phyloP scores from a whole-genome alignment of 805 yeast genomes.

The Priceomyces haplophilus region DNA sequence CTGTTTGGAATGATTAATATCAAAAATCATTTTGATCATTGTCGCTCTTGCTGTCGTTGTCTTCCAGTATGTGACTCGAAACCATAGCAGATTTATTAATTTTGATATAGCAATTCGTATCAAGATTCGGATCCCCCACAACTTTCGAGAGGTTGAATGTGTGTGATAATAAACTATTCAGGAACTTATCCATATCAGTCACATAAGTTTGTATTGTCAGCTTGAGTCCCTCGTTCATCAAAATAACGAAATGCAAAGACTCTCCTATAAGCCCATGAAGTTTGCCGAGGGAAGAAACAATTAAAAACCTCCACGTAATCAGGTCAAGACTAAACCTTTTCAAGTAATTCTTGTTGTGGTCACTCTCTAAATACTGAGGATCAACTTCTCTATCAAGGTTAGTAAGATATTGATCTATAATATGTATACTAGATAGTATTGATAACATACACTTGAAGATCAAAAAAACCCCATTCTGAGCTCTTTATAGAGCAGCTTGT shows the following conservation, averaged over 20 bases:
- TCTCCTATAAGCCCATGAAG: constrained; percentile 36
- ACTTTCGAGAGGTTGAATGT: constrained; percentile 26
- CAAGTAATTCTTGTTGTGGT: constrained; percentile 10
- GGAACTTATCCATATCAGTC: constrained; percentile 28
- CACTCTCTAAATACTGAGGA: constrained; percentile 11
- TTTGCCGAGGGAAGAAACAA: constrained; percentile 21
- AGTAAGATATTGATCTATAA: constrained; percentile 4
- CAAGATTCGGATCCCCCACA: constrained; percentile 18
- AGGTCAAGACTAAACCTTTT: constrained; percentile 20
- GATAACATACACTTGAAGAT: constrained; percentile 21
- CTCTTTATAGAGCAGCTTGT: constrained; percentile 1
- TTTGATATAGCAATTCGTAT: constrained; percentile 16
- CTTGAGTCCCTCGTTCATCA: constrained; percentile 14
- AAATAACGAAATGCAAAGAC: constrained; percentile 27
- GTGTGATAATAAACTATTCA: constrained; percentile 29
- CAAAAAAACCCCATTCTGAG: constrained; percentile 23
- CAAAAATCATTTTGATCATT: too few relatives aligned
- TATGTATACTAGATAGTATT: background rate
- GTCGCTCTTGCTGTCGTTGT: too few relatives aligned
- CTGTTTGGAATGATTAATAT: too few relatives aligned
- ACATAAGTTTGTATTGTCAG: constrained; percentile 26
- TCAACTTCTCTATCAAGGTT: constrained; percentile 13
- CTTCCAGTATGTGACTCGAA: constrained; percentile 21
- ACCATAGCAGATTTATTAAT: constrained; percentile 16
- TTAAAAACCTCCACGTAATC: constrained; percentile 31